Base-by-base conservation (phyloP, 176 grass and related monocot species). In the Raddia distichophylla region DNA sequence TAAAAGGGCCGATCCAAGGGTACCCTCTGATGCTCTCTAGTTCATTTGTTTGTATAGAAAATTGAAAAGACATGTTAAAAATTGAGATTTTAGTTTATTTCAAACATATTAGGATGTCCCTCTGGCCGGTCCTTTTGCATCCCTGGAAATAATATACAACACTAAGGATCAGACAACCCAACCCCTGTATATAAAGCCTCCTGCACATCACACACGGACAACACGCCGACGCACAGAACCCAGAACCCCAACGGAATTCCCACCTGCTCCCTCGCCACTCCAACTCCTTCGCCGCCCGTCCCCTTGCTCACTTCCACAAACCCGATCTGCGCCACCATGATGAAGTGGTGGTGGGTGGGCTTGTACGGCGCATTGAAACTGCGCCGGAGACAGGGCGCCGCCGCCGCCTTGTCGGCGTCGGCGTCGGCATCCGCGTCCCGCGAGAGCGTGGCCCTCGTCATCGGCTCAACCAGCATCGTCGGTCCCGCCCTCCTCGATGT, bases 391-490 rank as follows among this genome's bases (percentile, higher is more conserved):
- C 84, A 85, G 62, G 74, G 71, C 33, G 60, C 84, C 9, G 64
- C 86, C 2, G 65, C 81, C 27, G 27, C 27, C 27, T 27, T 27
- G 0, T 14, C 82, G 1, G 77, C 64, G 14, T 81, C 79, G 16
- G 37, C 37, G 27, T 27, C 27, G 37, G 37, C 37, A 40, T 40
- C 37, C 37, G 37, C 37, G 4, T 44, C 67, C 2, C 86, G 69
- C 75, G 62, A 85, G 80, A 92, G 85, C 85, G 83, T 92, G 3
- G 87, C 69, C 4, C 90, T 95, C 14, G 87, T 95, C 17, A 75
- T 92, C 79, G 90, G 90, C 5, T 86, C 90, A 69, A 90, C 93
- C 0, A 85, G 90, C 45, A 88, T 95, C 82, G 85, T 95, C 27
- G 90, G 93, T 53, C 56, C 84, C 37, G 80, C 84, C 10, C 90